Percentiles rank a stretch among this genome's conserved stretches.
phyloP scores from a whole-genome alignment of 2,329 filamentous ascomycete species.

The Blastomyces emzantsi region DNA sequence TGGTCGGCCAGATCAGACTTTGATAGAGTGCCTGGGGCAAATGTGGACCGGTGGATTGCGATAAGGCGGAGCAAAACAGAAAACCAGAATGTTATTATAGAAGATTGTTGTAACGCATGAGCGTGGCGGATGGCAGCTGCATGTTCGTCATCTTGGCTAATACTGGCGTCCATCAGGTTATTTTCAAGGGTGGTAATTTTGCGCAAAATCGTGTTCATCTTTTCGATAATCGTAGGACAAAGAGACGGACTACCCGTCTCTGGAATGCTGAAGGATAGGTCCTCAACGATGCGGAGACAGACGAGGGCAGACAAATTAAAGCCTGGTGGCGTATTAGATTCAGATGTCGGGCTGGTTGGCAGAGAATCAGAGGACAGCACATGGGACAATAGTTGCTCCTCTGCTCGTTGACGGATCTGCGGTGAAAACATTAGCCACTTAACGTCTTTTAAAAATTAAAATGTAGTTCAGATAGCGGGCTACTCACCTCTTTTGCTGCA shows the following conservation, averaged over 20 bases:
- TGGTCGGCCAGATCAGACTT: conserved; percentile 27
- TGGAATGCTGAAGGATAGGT: conserved; percentile 31
- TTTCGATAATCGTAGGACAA: conserved; percentile 31
- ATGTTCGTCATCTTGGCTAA: conserved; percentile 9
- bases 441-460: conserved; percentile 6
- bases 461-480: not conserved
- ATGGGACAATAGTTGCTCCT: conserved; percentile 33
- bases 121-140: conserved; percentile 14
- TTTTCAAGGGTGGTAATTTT: conserved; percentile 27
- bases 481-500: conserved; percentile 28
- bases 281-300: conserved; percentile 33
- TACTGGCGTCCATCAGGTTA: conserved; percentile 17
- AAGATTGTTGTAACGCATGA: conserved; percentile 24
- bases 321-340: conserved; percentile 12
- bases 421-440: conserved; percentile 14
- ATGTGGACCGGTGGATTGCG: conserved; percentile 33
- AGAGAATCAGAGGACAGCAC: conserved; percentile 18
- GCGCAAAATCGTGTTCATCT: conserved; percentile 33
- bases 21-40: conserved; percentile 22
- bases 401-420: conserved; percentile 34
- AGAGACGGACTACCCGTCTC: conserved; percentile 26
- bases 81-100: conserved; percentile 32
- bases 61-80: conserved; percentile 34
- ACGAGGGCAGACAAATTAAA: conserved; percentile 17
- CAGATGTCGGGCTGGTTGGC: conserved; percentile 9